Conservation (phyloP, 2,329 filamentous ascomycete genomes). For the Hypomyces perniciosus region DNA sequence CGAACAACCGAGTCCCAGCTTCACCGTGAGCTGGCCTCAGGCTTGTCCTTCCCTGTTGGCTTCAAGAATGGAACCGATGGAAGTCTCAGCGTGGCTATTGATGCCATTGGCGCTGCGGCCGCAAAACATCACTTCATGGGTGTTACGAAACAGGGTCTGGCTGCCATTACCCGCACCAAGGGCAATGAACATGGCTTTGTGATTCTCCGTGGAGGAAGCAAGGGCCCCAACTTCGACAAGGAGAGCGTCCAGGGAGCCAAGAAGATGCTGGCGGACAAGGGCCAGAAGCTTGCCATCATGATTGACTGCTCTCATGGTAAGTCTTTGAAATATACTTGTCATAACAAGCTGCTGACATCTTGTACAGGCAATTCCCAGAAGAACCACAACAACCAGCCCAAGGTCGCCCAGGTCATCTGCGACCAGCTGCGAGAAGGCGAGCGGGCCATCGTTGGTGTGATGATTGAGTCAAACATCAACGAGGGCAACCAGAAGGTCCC, state of each 20-base stretch:
- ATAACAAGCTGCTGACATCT: constrained; percentile 6
- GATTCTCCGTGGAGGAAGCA: constrained; percentile 85
- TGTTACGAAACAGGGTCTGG: constrained; percentile 94
- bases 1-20: constrained; percentile 95
- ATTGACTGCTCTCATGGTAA: constrained; percentile 94
- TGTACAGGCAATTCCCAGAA: constrained; percentile 84
- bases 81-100: constrained; percentile 82
- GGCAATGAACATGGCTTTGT: constrained; percentile 98
- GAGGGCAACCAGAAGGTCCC: constrained; percentile 88
- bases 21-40: constrained; percentile 90
- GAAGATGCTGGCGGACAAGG: constrained; percentile 74
- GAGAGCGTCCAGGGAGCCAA: constrained; percentile 75
- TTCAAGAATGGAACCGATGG: constrained; percentile 99
- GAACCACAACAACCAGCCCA: constrained; percentile 94
- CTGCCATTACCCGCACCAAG: constrained; percentile 85
- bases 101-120: constrained; percentile 83
- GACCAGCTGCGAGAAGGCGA: constrained; percentile 87
- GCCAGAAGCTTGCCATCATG: constrained; percentile 86
- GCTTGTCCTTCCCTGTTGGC: constrained; percentile 92
- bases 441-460: constrained; percentile 85
- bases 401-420: constrained; percentile 74
- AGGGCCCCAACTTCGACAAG: constrained; percentile 89
- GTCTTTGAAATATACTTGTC: constrained; percentile 22
- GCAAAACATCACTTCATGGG: constrained; percentile 96
- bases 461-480: constrained; percentile 98